Base-by-base conservation (phyloP, 257 asterid species). In the Cruciata laevipes region DNA sequence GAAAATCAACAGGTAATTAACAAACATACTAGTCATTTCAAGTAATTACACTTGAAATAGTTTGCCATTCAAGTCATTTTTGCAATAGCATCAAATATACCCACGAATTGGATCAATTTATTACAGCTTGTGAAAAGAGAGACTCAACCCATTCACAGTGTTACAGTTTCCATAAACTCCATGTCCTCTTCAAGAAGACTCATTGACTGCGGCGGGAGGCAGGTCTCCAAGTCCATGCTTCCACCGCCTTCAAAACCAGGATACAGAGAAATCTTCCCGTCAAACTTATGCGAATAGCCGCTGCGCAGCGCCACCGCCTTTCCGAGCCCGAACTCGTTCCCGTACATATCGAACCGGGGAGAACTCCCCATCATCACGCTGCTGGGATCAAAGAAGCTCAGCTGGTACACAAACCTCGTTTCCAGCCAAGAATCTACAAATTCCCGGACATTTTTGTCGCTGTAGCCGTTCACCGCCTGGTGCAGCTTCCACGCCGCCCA, bases 321-420 rank as follows among this genome's bases (percentile, higher is more conserved):
- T n/a, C 85, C 80, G 25, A 75, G 33, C 0, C 83, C 85, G 51
- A 81, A 81, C 44, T 77, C 80, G 21, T 61, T 73, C 7, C 80
- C 80, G 27, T 77, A 75, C 74, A 77, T 61, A 55, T 75, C 52
- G 27, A 74, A 75, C 69, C 73, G 2, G 0, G 73, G 73, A 5
- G 82, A 74, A 21, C 78, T 71, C n/a, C 79, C 79, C 68, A 76
- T 66, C 71, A 69, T 66, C 1, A 79, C 12, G 59, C 74, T 63
- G 35, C 52, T 21, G 3, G 78, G 76, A 76, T 76, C 81, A 11
- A 73, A 79, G 5, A 73, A 61, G 11, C 27, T 67, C 7, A 73
- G 24, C 31, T 61, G 71, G 64, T 67, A 68, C 16, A 57, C 11
- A 12, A 71, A 31, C 7, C 62, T 74, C 21, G 23, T 11, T 31